Base-by-base conservation (phyloP, 495 filamentous ascomycete genomes). In the Trichocladium antarcticum region DNA sequence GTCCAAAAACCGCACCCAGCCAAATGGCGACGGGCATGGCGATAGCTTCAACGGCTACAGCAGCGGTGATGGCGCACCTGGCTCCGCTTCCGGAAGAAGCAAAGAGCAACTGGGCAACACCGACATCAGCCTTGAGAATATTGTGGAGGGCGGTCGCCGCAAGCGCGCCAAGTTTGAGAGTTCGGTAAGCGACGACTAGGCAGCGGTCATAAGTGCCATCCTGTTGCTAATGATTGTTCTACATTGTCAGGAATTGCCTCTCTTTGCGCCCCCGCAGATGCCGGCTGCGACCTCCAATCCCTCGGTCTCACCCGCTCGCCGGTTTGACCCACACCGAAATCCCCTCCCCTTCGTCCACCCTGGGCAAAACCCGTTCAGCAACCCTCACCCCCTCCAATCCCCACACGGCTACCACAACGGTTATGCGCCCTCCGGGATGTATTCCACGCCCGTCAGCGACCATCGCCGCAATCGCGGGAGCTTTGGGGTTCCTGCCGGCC, bases 111-210 rank as follows among this genome's bases (percentile, higher is more conserved):
- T 93, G 49, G 85, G 82, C n/a, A 93, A 86, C 61, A 89, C 92
- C 4, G 92, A 97, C 49, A 98, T 98, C 59, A 96, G 89, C 65
- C 76, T 95, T 54, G 87, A 94, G 49, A 98, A 98, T 60, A 97
- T 98, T 67, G 84, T 98, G 47, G 89, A 97, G 67, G 92, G 93
- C 58, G 88, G 88, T 54, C 81, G 92, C 66, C 80, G 92, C 54
- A 96, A 98, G 74, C 80, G 87, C 60, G 85, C 92, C 53, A 95
- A 95, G 71, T 98, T 98, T 64, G 88, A 95, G 56, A 96, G 89
- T 68, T 94, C 89, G 56, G 89, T 96, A 77, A 80, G 88, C 36
- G 57, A 37, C 9, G 7, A 19, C 39, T 47, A 50, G 27, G 51
- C 47, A 11, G 8, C n/a, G 17, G 1, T n/a, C 12, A 12, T 21